Evolutionary conservation across 2,329 filamentous ascomycete genomes (phyloP).

Genomic region (Neonectria coccinea): DNA sequence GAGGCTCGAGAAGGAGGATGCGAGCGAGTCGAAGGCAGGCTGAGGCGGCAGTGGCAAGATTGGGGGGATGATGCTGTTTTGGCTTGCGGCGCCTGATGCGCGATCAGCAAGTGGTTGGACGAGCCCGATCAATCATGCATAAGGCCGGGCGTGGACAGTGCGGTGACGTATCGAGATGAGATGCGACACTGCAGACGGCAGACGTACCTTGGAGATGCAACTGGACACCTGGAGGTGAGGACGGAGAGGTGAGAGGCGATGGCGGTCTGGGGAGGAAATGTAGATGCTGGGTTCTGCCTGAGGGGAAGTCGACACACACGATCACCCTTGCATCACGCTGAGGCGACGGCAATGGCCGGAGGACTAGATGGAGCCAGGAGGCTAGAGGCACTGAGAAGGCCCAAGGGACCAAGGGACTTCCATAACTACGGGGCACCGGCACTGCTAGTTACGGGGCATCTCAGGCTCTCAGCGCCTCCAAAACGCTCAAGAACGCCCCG

Average conservation of each 20-base stretch:
- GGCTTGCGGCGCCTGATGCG: constrained; percentile 33
- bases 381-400: constrained; percentile 10
- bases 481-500: constrained; percentile 4
- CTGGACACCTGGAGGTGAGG: background rate
- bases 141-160: constrained; percentile 28
- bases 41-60: constrained; percentile 21
- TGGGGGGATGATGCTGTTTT: constrained; percentile 31
- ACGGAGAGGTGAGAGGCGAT: background rate
- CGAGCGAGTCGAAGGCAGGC: background rate
- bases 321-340: constrained; percentile 31
- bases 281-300: constrained; percentile 19
- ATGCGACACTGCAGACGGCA: constrained; percentile 16
- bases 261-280: background rate
- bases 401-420: background rate
- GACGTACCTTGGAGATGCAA: constrained; percentile 19
- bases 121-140: constrained; percentile 41
- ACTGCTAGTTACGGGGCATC: too few species aligned
- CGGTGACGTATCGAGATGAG: constrained; percentile 23
- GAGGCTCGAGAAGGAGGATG: background rate
- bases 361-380: background rate
- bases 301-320: constrained; percentile 29
- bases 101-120: constrained; percentile 44
- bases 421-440: constrained; percentile 1
- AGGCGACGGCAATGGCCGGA: constrained; percentile 22
- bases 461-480: background rate